A percentile compares a stretch with the other conserved stretches of the same genome.
Conservation (phyloP, 208 protist genomes). For the Dictyostelium gargantuum region DNA sequence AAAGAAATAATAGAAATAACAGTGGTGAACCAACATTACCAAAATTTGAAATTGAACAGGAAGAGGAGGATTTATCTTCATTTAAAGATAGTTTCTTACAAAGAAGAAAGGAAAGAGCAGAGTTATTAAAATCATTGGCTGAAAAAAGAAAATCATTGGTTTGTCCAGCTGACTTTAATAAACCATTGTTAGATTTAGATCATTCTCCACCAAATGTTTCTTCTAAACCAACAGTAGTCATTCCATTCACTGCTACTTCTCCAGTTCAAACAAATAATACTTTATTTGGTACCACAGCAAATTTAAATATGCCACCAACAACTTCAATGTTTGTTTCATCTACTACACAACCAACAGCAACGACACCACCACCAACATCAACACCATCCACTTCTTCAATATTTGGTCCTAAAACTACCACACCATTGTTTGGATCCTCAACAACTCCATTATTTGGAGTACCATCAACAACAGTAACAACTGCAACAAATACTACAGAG, state of each 20-base stretch:
- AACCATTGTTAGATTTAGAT: background rate
- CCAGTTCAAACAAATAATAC: background rate
- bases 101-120: constrained; percentile 1
- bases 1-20: background rate
- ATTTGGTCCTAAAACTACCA: background rate
- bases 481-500: background rate
- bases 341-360: background rate
- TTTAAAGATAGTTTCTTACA: constrained; percentile 1
- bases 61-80: background rate
- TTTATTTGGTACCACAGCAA: background rate
- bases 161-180: background rate
- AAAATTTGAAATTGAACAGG: background rate
- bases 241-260: background rate
- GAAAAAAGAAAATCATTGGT: background rate
- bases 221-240: background rate
- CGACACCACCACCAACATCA: background rate
- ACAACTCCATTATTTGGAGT: background rate
- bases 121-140: background rate
- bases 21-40: background rate
- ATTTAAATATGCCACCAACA: background rate
- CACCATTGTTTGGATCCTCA: background rate
- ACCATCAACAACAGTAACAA: background rate
- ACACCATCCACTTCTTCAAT: background rate
- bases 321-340: background rate
- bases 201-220: background rate